phyloP scores from a whole-genome alignment of 2,329 filamentous ascomycete genomes.

The Hymenoscyphus fructigenus region DNA sequence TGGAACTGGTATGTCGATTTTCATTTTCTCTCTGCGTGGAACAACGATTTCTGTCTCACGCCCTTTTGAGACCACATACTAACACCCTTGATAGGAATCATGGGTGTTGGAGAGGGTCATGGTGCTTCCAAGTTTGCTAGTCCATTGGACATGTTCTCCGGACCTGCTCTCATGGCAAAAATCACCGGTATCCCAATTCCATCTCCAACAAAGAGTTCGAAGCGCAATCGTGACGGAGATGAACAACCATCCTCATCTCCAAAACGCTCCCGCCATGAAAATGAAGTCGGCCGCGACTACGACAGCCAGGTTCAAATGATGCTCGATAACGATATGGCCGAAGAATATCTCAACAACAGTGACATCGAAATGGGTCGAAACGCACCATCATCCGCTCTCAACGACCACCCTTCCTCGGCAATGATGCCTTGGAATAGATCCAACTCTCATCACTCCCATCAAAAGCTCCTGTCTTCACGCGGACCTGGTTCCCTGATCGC shows the following conservation, averaged over 20 bases:
- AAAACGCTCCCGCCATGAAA: constrained; percentile 38
- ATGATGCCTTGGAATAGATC: constrained; percentile 67
- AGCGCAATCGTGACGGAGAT: constrained; percentile 21
- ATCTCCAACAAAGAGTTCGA: constrained; percentile 14
- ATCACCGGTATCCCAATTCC: constrained; percentile 21
- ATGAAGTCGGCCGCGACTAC: constrained; percentile 38
- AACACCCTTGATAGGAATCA: constrained; percentile 38
- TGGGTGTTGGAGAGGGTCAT: constrained; percentile 49
- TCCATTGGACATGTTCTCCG: constrained; percentile 59
- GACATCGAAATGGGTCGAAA: constrained; percentile 70
- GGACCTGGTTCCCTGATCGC: constrained; percentile 20
- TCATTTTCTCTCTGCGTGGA: background rate
- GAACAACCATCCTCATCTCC: constrained; percentile 36
- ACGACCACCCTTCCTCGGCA: constrained; percentile 64
- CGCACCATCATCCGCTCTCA: constrained; percentile 58
- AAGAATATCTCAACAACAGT: constrained; percentile 34
- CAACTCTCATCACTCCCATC: constrained; percentile 53
- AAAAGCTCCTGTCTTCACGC: constrained; percentile 38
- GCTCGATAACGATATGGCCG: constrained; percentile 38
- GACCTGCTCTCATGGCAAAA: constrained; percentile 49
- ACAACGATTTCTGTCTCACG: background rate
- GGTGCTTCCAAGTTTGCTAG: constrained; percentile 41
- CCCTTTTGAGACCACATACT: background rate
- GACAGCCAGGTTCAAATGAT: constrained; percentile 40
- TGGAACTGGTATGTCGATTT: constrained; percentile 43